Percentiles rank a stretch among this genome's conserved stretches.
These are phyloP conservation scores for Blastocystis sp. DNA, from an alignment of 352 stramenopile genomes.

Conservation along the genomic window DNA sequence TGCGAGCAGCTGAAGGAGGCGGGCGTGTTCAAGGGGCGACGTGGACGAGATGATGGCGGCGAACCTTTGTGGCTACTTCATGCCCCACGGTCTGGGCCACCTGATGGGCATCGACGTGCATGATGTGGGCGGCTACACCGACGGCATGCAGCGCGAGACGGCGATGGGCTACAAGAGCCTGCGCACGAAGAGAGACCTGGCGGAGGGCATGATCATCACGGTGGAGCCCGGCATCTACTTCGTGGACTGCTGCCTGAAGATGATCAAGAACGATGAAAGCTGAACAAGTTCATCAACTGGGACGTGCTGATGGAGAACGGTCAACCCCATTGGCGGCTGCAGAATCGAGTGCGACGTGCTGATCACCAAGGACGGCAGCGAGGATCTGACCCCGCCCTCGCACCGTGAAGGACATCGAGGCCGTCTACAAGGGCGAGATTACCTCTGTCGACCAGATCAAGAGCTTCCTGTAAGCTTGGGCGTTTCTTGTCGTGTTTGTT, in stretches of 20 bases:
- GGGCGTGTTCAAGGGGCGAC: constrained; percentile 83
- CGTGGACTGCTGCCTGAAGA: constrained; percentile 90
- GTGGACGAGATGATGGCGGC: constrained; percentile 90
- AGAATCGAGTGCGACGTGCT: constrained; percentile 94
- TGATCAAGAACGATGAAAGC: constrained; percentile 81
- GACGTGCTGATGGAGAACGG: constrained; percentile 76
- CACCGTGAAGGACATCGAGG: constrained; percentile 89
- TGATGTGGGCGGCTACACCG: constrained; percentile 84
- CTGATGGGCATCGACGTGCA: constrained; percentile 96
- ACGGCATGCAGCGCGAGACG: constrained; percentile 71
- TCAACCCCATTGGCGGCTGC: constrained; percentile 85
- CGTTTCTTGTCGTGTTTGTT: constrained; percentile 22
- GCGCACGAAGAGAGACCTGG: constrained; percentile 84
- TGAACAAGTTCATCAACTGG: constrained; percentile 81
- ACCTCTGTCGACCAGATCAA: constrained; percentile 63
- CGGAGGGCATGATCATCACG: constrained; percentile 91
- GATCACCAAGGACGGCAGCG: constrained; percentile 87
- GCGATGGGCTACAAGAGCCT: constrained; percentile 81
- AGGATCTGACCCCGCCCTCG: constrained; percentile 94
- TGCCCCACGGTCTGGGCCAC: constrained; percentile 96
- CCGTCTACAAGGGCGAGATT: constrained; percentile 80
- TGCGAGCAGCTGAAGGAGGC: constrained; percentile 81
- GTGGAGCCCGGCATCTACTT: constrained; percentile 99
- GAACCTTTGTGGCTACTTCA: constrained; percentile 93
- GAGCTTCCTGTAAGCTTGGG: constrained; percentile 58